These are phyloP conservation scores for Auxenochlorella pyrenoidosa DNA, from an alignment of 139 green algal species.

Conservation along the genomic window DNA sequence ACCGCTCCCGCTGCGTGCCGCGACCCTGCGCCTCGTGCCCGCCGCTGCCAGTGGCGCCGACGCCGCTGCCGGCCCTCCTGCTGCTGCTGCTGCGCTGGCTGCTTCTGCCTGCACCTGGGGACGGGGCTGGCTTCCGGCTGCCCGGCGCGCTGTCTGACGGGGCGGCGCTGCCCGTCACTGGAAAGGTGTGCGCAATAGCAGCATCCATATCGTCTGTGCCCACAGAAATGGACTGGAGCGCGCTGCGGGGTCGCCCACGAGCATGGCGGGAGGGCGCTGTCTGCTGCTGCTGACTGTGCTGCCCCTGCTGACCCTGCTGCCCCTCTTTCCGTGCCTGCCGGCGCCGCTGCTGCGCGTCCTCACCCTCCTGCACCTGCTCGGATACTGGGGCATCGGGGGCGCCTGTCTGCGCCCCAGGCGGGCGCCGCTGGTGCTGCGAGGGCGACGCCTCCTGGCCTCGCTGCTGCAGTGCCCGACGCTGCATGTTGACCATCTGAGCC, in stretches of 20 bases:
- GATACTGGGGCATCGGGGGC: background rate
- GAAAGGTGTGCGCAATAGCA: constrained; percentile 9
- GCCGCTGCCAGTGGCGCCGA: background rate
- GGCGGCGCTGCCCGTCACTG: background rate
- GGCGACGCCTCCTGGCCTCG: background rate
- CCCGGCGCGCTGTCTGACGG: background rate
- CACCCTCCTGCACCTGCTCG: background rate
- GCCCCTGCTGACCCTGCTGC: no score
- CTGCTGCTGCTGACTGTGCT: background rate
- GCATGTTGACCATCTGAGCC: background rate
- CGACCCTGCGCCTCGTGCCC: no score
- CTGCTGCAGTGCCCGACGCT: background rate
- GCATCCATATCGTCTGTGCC: background rate
- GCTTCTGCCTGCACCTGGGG: no score
- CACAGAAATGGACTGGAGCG: background rate
- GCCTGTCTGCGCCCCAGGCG: no score
- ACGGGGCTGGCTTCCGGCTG: background rate
- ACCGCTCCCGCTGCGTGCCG: no score
- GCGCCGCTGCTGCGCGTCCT: background rate
- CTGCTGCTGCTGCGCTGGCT: background rate
- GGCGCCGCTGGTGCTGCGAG: no score
- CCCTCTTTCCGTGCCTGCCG: background rate
- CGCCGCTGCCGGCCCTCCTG: background rate
- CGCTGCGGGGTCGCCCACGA: background rate
- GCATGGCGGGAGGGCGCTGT: background rate